These are phyloP conservation scores for Nitzschia inconspicua DNA, from an alignment of 108 stramenopile species.

Conservation along the genomic window DNA sequence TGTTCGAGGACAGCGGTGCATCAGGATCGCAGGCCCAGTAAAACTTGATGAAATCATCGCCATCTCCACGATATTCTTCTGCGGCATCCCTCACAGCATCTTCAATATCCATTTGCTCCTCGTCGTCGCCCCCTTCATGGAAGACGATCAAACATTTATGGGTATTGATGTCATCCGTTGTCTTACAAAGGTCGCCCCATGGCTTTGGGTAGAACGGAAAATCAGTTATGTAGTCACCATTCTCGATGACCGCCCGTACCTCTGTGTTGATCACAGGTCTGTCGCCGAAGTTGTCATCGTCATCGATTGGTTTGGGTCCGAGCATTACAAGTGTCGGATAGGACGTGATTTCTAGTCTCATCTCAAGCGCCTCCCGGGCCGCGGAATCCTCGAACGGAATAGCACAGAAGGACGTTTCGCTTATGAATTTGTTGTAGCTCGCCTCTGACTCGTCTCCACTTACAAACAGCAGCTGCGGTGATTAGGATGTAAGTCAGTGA, in stretches of 20 bases:
- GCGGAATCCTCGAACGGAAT: conserved; percentile 53
- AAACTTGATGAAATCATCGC: conserved; percentile 44
- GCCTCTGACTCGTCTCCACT: conserved; percentile 59
- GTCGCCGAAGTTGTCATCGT: conserved; percentile 39
- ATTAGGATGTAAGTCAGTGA: not conserved
- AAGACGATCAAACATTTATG: conserved; percentile 55
- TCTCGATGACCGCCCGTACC: conserved; percentile 47
- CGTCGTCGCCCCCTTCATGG: conserved; percentile 53
- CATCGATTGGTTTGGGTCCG: conserved; percentile 30
- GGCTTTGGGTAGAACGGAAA: conserved; percentile 71
- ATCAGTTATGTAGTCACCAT: conserved; percentile 46
- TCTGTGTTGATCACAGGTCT: conserved; percentile 48
- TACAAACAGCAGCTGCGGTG: conserved; percentile 59
- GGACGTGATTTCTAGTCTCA: conserved; percentile 41
- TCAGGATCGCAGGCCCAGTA: conserved; percentile 37
- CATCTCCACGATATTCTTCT: conserved; percentile 33
- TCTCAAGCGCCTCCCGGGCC: conserved; percentile 42
- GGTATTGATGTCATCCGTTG: conserved; percentile 60
- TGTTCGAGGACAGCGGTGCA: conserved; percentile 24
- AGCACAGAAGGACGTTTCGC: conserved; percentile 61
- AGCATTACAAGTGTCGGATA: conserved; percentile 65
- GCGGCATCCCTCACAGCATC: conserved; percentile 44
- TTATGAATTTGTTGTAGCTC: conserved; percentile 49
- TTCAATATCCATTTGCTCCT: conserved; percentile 54
- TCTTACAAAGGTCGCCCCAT: conserved; percentile 48